Conservation (phyloP, 345 rosid species). For the Mercurialis annua region DNA sequence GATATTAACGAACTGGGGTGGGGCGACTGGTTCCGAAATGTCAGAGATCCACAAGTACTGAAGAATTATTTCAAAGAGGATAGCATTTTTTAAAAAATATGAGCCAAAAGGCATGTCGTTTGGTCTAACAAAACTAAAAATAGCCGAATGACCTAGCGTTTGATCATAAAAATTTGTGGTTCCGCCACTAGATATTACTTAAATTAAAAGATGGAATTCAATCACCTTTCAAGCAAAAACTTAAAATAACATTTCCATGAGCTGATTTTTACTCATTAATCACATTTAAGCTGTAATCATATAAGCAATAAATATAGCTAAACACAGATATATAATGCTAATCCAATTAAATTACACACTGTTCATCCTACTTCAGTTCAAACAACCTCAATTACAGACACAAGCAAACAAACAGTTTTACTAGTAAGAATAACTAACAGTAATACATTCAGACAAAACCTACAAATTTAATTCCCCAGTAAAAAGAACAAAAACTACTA, state of each 20-base stretch:
- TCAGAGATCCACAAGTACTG: too few species aligned
- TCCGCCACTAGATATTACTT: too few species aligned
- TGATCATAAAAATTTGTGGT: too few species aligned
- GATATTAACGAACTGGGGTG: too few species aligned
- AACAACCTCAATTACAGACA: background rate
- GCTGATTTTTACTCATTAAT: background rate
- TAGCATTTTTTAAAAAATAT: too few species aligned
- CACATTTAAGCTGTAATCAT: background rate
- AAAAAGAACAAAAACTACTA: background rate
- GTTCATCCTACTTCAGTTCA: background rate
- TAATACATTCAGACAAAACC: background rate
- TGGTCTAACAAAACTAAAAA: too few species aligned
- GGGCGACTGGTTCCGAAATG: too few species aligned
- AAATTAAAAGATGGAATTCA: background rate
- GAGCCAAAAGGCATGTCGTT: too few species aligned
- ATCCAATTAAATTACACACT: background rate
- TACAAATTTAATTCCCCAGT: background rate
- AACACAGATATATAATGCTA: background rate
- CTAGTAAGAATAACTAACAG: background rate
- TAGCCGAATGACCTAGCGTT: too few species aligned
- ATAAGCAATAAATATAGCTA: background rate
- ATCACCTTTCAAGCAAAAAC: background rate
- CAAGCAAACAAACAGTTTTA: too few species aligned
- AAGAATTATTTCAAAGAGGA: too few species aligned
- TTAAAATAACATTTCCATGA: background rate